Evolutionary conservation across 2,329 filamentous ascomycete genomes (phyloP).

Genomic region (Aureobasidium pullulans): DNA sequence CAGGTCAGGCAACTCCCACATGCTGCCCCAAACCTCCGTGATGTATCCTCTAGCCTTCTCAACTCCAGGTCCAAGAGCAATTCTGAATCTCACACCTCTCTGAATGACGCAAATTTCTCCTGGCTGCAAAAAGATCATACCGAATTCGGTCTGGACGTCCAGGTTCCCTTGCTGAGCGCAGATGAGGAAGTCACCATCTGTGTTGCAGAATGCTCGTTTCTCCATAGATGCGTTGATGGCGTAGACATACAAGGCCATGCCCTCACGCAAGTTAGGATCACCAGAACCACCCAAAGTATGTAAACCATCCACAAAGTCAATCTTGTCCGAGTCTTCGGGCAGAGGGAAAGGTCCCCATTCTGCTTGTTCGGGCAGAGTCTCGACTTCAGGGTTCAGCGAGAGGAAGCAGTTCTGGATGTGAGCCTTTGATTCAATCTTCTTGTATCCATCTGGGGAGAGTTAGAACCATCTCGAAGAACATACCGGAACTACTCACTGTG

Average conservation of each 20-base stretch:
- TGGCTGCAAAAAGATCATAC: constrained; percentile 31
- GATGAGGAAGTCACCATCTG: constrained; percentile 33
- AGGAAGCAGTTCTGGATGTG: constrained; percentile 38
- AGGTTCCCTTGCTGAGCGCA: constrained; percentile 30
- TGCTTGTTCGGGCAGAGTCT: constrained; percentile 44
- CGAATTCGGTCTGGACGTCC: constrained; percentile 34
- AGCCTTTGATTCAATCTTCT: constrained; percentile 18
- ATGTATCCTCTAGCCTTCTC: constrained; percentile 31
- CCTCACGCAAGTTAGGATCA: constrained; percentile 44
- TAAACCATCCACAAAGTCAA: constrained; percentile 43
- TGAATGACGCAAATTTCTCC: constrained; percentile 36
- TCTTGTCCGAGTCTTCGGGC: constrained; percentile 29
- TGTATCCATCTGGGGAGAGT: constrained; percentile 14
- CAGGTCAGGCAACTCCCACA: constrained; percentile 34
- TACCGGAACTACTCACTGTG: constrained; percentile 29
- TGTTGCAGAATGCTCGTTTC: constrained; percentile 40
- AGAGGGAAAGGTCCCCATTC: constrained; percentile 40
- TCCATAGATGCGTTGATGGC: constrained; percentile 41
- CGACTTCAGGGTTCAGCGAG: constrained; percentile 40
- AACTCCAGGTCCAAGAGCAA: constrained; percentile 28
- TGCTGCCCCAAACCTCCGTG: constrained; percentile 34
- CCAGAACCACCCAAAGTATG: constrained; percentile 45
- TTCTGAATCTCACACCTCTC: constrained; percentile 31
- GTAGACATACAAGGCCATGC: constrained; percentile 44
- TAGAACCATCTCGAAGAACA: not conserved